These are phyloP conservation scores for Candida sanyaensis DNA, from an alignment of 1,139 yeast genomes.

Conservation along the genomic window DNA sequence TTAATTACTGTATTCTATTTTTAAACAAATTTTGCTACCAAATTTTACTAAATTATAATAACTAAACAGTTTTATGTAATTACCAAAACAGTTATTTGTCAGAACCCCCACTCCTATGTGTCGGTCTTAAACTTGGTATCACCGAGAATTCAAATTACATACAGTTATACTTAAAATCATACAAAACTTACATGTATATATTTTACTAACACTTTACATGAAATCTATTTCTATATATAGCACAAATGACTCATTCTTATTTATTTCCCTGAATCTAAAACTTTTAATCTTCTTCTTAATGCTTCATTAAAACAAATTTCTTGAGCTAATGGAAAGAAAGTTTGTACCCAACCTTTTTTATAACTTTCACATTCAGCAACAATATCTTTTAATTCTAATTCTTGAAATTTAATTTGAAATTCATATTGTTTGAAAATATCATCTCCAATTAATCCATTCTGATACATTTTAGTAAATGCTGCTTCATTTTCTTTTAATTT, in stretches of 20 bases:
- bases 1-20: no score
- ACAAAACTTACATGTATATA: no score
- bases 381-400: conserved; percentile 76
- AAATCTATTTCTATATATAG: no score
- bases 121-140: no score
- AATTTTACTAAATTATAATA: background rate
- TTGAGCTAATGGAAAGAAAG: conserved; percentile 76
- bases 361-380: conserved; percentile 73
- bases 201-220: no score
- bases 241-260: background rate
- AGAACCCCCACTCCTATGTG: no score
- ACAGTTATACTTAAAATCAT: no score
- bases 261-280: background rate
- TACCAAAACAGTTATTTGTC: no score
- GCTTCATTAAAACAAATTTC: conserved; percentile 94
- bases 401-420: conserved; percentile 75
- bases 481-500: conserved; percentile 74
- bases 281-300: conserved; percentile 67
- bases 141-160: no score
- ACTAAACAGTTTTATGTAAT: no score
- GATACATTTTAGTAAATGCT: conserved; percentile 69
- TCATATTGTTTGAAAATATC: conserved; percentile 80
- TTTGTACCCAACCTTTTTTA: conserved; percentile 80
- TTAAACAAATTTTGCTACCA: no score
- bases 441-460: conserved; percentile 89